Evolutionary conservation across 768 basidiomycete genomes (phyloP).

Genomic region (Cantharellus cinnabarinus): DNA sequence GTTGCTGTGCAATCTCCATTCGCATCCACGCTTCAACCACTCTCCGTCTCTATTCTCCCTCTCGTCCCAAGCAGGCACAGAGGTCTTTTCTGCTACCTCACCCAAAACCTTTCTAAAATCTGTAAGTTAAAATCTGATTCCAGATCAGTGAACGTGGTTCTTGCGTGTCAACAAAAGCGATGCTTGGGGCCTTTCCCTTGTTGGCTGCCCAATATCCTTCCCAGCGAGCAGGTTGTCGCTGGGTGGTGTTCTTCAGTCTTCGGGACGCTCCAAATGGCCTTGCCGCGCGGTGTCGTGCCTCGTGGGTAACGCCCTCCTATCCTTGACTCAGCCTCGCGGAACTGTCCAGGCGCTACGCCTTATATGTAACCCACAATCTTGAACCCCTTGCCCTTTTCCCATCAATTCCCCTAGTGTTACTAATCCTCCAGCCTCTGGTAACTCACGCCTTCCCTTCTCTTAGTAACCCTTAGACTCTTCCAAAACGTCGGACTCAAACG

Average conservation of each 20-base stretch:
- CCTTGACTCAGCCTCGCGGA: neutral
- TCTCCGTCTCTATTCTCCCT: too few species aligned
- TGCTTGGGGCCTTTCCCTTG: too few species aligned
- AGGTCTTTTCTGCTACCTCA: too few species aligned
- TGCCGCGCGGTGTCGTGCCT: neutral
- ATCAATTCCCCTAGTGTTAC: constrained; percentile 12
- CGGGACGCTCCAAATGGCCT: neutral
- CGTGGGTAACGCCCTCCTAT: neutral
- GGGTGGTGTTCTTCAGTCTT: neutral
- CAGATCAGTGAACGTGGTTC: too few species aligned
- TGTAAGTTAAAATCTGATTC: too few species aligned
- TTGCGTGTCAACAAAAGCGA: neutral
- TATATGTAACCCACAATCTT: neutral
- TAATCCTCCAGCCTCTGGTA: neutral
- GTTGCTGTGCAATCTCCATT: too few species aligned
- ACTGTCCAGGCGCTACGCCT: too few species aligned
- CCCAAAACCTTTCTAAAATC: too few species aligned
- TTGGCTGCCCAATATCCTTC: too few species aligned
- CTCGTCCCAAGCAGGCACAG: too few species aligned
- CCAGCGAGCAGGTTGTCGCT: neutral
- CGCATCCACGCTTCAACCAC: too few species aligned
- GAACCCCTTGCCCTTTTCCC: constrained; percentile 11
- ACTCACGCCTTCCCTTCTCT: constrained; percentile 3
- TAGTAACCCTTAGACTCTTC: constrained; percentile 6
- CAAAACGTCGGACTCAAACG: constrained; percentile 44